Percentiles rank a stretch among this genome's conserved stretches.
These are phyloP conservation scores for Blastocladiella britannica DNA, from an alignment of 192 early-diverging fungal species.

Conservation along the genomic window DNA sequence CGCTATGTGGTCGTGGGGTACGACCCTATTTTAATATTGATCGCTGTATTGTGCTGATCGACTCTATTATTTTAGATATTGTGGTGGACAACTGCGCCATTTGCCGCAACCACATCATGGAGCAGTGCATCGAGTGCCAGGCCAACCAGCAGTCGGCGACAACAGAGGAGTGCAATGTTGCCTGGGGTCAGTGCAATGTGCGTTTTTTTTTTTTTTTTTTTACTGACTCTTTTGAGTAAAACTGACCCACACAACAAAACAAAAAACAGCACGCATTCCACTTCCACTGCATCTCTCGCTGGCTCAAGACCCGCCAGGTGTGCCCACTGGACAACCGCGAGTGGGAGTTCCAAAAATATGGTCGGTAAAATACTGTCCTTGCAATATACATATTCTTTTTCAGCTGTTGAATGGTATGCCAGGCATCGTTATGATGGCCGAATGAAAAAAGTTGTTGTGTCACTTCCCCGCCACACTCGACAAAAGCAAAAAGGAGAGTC, in stretches of 20 bases:
- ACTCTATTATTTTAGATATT: slow-evolving; percentile 42
- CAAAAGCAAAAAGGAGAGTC: too few species aligned
- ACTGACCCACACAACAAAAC: too few species aligned
- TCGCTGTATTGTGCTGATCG: slow-evolving; percentile 3
- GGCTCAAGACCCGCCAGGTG: slow-evolving; percentile 88
- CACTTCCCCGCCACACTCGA: too few species aligned
- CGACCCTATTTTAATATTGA: slow-evolving; percentile 2
- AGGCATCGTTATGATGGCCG: too few species aligned
- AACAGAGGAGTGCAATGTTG: slow-evolving; percentile 81
- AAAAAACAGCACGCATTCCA: slow-evolving; percentile 99
- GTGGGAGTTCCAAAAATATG: slow-evolving; percentile 94
- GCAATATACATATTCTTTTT: too few species aligned
- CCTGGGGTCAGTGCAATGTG: slow-evolving; percentile 91
- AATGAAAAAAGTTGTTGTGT: too few species aligned
- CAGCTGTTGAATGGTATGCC: too few species aligned
- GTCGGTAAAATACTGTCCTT: neutral
- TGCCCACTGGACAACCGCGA: slow-evolving; percentile 96
- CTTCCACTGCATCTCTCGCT: slow-evolving; percentile 93
- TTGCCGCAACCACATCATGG: slow-evolving; percentile 99
- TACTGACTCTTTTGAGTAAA: neutral
- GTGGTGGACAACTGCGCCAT: slow-evolving; percentile 96
- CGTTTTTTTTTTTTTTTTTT: slow-evolving; percentile 12
- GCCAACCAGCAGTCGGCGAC: slow-evolving; percentile 87
- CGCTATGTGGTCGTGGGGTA: slow-evolving; percentile 96
- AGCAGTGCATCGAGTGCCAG: slow-evolving; percentile 95